These are phyloP conservation scores for Crassisporium funariophilum DNA, from an alignment of 768 basidiomycete species.

Conservation along the genomic window DNA sequence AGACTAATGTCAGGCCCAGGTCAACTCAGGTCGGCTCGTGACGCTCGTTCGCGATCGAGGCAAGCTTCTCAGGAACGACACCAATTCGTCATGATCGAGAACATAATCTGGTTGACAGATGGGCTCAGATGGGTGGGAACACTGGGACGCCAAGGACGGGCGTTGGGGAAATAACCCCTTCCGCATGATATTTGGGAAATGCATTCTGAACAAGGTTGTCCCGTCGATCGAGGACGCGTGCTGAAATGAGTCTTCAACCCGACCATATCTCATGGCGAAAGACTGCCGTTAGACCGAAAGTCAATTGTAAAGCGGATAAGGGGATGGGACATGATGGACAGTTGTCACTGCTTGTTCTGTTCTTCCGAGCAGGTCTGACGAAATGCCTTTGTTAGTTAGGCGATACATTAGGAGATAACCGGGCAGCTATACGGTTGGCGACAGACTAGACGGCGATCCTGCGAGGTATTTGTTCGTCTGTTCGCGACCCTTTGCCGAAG, in stretches of 20 bases:
- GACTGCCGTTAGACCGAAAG: no score
- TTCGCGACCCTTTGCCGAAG: conserved; percentile 7
- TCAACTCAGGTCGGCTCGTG: conserved; percentile 17
- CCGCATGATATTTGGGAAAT: conserved; percentile 5
- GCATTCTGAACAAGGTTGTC: no score
- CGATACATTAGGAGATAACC: no score
- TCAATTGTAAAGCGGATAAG: no score
- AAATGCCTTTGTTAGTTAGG: no score
- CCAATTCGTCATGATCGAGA: conserved; percentile 23
- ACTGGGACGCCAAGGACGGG: conserved; percentile 6
- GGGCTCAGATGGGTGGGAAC: conserved; percentile 3
- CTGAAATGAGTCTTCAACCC: no score
- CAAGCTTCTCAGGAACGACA: conserved; percentile 25
- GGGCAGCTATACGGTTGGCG: no score
- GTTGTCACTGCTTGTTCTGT: conserved; percentile 15
- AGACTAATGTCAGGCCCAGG: conserved; percentile 4
- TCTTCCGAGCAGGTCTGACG: conserved; percentile 11
- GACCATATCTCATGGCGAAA: no score
- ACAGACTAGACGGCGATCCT: conserved; percentile 1
- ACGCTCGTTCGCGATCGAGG: conserved; percentile 24
- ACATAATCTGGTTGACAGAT: conserved; percentile 5
- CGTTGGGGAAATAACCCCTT: conserved; percentile 23
- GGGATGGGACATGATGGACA: no score
- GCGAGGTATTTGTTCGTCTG: conserved; percentile 3
- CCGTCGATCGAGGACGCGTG: no score